Conservation (phyloP, 352 stramenopile species). For the Pythium guiyangense region DNA sequence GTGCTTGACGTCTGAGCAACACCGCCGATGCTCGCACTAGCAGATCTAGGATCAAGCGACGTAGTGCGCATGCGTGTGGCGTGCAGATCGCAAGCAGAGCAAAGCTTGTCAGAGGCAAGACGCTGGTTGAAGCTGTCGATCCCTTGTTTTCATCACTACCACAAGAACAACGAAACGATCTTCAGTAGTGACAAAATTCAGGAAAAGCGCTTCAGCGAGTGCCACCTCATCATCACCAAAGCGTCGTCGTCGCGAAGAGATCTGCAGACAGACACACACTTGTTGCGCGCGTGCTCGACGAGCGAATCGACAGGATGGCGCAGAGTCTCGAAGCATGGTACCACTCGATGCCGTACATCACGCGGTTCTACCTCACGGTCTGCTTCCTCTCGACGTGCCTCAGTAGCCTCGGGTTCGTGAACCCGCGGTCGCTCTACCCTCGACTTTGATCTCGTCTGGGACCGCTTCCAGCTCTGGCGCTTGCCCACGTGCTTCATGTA, state of each 20-base stretch:
- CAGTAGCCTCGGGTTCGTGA: slow-evolving; percentile 73
- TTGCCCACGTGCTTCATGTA: slow-evolving; percentile 88
- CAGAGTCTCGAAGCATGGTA: slow-evolving; percentile 83
- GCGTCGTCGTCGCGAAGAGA: not conserved
- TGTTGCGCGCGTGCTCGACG: not conserved
- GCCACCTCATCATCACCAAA: not conserved
- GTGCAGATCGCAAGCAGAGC: too few relatives aligned
- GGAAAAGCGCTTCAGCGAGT: not conserved
- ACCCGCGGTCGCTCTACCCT: slow-evolving; percentile 81
- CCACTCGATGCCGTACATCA: slow-evolving; percentile 80
- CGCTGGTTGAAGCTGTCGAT: not conserved
- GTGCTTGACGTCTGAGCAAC: too few relatives aligned
- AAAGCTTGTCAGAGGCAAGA: too few relatives aligned
- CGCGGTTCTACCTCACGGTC: slow-evolving; percentile 79
- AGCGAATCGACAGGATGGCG: slow-evolving; percentile 30
- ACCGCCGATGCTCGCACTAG: too few relatives aligned
- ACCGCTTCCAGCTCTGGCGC: slow-evolving; percentile 87
- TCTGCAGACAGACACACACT: not conserved
- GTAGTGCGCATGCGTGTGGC: too few relatives aligned
- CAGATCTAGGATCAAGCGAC: too few relatives aligned
- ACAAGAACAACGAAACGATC: too few relatives aligned
- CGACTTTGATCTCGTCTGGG: slow-evolving; percentile 82
- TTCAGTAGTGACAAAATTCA: not conserved
- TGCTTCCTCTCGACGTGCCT: slow-evolving; percentile 82
- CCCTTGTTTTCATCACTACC: not conserved